Base-by-base conservation (phyloP, 2,329 filamentous ascomycete species). In the Verruconis gallopava region DNA sequence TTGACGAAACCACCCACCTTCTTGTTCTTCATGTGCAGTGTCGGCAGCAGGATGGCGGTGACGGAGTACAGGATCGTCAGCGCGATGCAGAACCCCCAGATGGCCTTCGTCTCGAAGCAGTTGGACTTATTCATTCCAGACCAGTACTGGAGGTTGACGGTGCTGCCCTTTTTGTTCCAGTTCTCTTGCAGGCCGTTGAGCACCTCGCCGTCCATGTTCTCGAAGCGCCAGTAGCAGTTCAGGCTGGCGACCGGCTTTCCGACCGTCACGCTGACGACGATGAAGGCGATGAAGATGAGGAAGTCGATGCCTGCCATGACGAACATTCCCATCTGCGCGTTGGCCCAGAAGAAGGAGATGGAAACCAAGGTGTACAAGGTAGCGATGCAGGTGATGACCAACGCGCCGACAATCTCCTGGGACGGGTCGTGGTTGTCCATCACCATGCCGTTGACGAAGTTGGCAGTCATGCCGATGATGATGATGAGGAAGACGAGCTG, bases 71-170 rank as follows among this genome's bases (percentile, higher is more conserved):
- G 51, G 40, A 70, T 61, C 49, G 62, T 64, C 18, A 93, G 71
- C 3, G 78, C 78, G 59, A 94, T 88, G 58, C 77, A 75, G 46
- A 94, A 62, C 1, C 85, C 86, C 88, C 86, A 94, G 49, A 91
- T 75, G 13, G 81, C 75, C 70, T 93, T 93, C 59, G 86, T 77
- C 66, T 91, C 78, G 54, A 79, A 77, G 65, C 88, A 95, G 43
- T 82, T 81, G 14, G 72, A 55, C 55, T 68, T 72, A 11, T 67
- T 75, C 5, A 71, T 67, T n/a, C 72, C 73, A 35, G 75, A 72
- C 72, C 73, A 79, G 44, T 65, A 60, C 12, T 55, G 53, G 46
- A 76, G 65, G 15, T 66, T 62, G 43, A 77, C 55, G 32, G 57
- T 66, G 4, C 65, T 64, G n/a, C 66, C 68, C 38, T 66, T 58